These are phyloP conservation scores for Clarireedia monteithiana DNA, from an alignment of 2,329 filamentous ascomycete species.

Conservation along the genomic window DNA sequence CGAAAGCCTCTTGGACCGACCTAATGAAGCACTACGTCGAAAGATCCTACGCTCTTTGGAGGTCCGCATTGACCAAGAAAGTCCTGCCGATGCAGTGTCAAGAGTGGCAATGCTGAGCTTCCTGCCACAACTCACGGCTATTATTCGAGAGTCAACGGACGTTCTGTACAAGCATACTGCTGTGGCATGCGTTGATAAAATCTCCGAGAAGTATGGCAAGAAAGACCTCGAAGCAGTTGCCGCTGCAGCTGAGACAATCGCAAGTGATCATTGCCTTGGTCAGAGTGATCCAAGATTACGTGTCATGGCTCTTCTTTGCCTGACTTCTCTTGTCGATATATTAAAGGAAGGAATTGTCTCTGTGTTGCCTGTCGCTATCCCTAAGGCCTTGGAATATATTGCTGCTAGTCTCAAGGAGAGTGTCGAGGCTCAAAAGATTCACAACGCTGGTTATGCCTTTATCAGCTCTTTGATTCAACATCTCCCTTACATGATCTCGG, in stretches of 20 bases:
- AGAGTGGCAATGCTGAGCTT: conserved; percentile 69
- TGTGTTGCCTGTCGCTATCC: conserved; percentile 68
- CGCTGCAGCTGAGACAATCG: conserved; percentile 67
- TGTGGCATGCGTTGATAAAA: conserved; percentile 84
- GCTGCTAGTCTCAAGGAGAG: conserved; percentile 49
- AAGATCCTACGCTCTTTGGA: conserved; percentile 79
- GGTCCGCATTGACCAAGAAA: conserved; percentile 66
- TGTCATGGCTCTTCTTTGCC: conserved; percentile 77
- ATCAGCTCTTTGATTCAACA: conserved; percentile 73
- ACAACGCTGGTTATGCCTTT: conserved; percentile 76
- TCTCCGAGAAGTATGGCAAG: conserved; percentile 91
- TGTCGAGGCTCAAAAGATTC: conserved; percentile 53
- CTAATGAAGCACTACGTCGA: conserved; percentile 66
- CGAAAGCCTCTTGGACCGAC: conserved; percentile 69
- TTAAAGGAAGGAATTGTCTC: conserved; percentile 80
- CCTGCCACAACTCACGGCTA: conserved; percentile 67
- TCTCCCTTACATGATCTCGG: conserved; percentile 83
- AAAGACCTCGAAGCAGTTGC: conserved; percentile 74
- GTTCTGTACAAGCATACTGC: conserved; percentile 75
- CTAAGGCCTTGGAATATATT: conserved; percentile 64
- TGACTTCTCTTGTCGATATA: conserved; percentile 84
- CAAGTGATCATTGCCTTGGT: conserved; percentile 68
- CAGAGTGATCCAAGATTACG: conserved; percentile 65
- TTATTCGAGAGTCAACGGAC: conserved; percentile 66
- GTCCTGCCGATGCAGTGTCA: conserved; percentile 59